Conservation (phyloP, 139 green algal genomes). For the Closterium sp. region DNA sequence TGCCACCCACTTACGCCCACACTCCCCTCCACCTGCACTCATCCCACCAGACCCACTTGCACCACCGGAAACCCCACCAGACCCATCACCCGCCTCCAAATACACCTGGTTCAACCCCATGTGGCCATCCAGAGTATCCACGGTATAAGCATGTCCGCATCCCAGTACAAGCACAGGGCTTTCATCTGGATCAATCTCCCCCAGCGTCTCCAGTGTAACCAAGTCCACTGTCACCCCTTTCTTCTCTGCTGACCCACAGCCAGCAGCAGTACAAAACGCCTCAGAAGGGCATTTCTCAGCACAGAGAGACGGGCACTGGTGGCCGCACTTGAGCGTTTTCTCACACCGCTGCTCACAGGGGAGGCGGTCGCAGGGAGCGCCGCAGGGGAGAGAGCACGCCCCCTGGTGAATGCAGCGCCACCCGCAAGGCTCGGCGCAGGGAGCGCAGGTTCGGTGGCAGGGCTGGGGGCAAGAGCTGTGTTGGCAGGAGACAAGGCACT, state of each 20-base stretch:
- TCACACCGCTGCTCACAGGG: constrained; percentile 67
- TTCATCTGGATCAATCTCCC: constrained; percentile 48
- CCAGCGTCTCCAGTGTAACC: constrained; percentile 52
- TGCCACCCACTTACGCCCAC: constrained; percentile 1
- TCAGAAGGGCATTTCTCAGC: constrained; percentile 56
- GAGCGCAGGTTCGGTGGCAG: constrained; percentile 56
- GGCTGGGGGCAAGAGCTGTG: constrained; percentile 36
- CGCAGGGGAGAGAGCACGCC: constrained; percentile 64
- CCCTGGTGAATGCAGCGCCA: constrained; percentile 66
- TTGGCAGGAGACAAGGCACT: constrained; percentile 16
- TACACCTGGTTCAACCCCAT: constrained; percentile 22
- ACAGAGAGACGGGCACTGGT: constrained; percentile 62
- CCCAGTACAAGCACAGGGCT: constrained; percentile 63
- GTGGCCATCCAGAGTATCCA: constrained; percentile 44
- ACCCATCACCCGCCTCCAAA: no score
- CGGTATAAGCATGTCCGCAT: constrained; percentile 60
- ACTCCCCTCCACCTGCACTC: constrained; percentile 3
- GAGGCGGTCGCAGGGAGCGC: constrained; percentile 65
- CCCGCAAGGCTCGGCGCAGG: constrained; percentile 60
- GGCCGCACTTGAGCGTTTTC: constrained; percentile 58
- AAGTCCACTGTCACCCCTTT: constrained; percentile 55
- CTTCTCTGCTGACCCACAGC: constrained; percentile 26
- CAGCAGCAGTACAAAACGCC: constrained; percentile 33
- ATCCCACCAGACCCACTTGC: not conserved
- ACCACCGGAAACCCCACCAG: not conserved